phyloP scores from a whole-genome alignment of 306 rosid species.

The Vicia villosa region DNA sequence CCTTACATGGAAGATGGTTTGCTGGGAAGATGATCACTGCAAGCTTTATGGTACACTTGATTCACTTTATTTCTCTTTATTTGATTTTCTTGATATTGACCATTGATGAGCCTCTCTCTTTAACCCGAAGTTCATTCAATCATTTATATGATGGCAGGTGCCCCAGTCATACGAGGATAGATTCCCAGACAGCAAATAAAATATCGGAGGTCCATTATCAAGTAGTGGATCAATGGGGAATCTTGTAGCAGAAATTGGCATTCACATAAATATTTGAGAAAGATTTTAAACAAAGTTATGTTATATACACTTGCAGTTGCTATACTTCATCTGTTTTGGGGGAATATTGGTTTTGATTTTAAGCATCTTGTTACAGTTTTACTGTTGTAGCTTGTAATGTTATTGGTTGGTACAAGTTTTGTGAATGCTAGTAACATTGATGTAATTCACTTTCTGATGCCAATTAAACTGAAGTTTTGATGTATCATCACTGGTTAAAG shows the following conservation, averaged over 20 bases:
- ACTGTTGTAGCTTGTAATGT: conserved; percentile 6
- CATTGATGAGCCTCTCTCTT: no score
- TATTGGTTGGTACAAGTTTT: conserved; percentile 12
- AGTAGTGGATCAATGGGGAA: conserved; percentile 15
- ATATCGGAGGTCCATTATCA: neutral
- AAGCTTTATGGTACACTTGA: conserved; percentile 66
- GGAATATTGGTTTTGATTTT: conserved; percentile 1
- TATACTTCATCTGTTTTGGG: neutral
- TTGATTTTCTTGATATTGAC: conserved; percentile 22
- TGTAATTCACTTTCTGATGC: neutral
- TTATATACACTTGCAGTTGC: conserved; percentile 6
- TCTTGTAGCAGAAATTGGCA: conserved; percentile 11
- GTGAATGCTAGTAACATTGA: neutral
- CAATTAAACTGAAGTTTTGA: neutral
- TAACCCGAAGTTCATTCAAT: no score
- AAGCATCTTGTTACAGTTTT: conserved; percentile 9
- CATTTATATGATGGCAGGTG: conserved; percentile 52
- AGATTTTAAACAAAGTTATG: neutral
- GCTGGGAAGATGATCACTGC: conserved; percentile 98
- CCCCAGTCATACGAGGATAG: conserved; percentile 67
- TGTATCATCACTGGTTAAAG: neutral
- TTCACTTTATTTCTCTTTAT: conserved; percentile 9
- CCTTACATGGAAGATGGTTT: conserved; percentile 98
- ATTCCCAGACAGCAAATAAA: conserved; percentile 64
- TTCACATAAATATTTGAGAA: conserved; percentile 20